Evolutionary conservation across 1,284 basidiomycete species (phyloP).

Genomic region (Amylostereum areolatum): DNA sequence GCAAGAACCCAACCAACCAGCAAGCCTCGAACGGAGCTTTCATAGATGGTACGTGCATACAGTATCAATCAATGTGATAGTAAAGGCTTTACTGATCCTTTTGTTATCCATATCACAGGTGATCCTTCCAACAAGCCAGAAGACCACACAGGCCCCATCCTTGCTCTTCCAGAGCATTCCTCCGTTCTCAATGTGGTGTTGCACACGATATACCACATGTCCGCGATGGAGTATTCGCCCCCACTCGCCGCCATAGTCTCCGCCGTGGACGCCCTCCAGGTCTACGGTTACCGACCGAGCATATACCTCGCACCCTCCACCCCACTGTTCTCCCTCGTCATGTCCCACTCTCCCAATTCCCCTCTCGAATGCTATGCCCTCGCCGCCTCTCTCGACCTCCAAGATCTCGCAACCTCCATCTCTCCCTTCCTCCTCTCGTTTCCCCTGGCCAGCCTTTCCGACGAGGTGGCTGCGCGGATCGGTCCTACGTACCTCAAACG

Average conservation of each 20-base stretch:
- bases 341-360: slow-evolving; percentile 22
- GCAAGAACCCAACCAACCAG: too few relatives aligned
- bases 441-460: slow-evolving; percentile 24
- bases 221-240: slow-evolving; percentile 24
- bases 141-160: slow-evolving; percentile 23
- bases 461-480: slow-evolving; percentile 27
- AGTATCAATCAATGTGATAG: too few relatives aligned
- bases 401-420: slow-evolving; percentile 27
- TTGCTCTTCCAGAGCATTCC: slow-evolving; percentile 26
- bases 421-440: slow-evolving; percentile 30
- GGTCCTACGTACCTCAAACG: slow-evolving; percentile 34
- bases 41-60: too few relatives aligned
- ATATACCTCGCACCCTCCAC: slow-evolving; percentile 14
- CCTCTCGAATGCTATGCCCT: slow-evolving; percentile 32
- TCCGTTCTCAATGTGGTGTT: slow-evolving; percentile 29
- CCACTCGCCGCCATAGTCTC: slow-evolving; percentile 19
- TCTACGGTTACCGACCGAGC: slow-evolving; percentile 23
- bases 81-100: too few relatives aligned
- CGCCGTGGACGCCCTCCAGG: slow-evolving; percentile 20
- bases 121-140: slow-evolving; percentile 5
- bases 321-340: slow-evolving; percentile 25
- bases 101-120: too few relatives aligned
- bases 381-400: slow-evolving; percentile 26
- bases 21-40: too few relatives aligned
- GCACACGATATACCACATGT: slow-evolving; percentile 28